phyloP scores from a whole-genome alignment of 1,139 yeast species.

The Geotrichum cucujoidarum region DNA sequence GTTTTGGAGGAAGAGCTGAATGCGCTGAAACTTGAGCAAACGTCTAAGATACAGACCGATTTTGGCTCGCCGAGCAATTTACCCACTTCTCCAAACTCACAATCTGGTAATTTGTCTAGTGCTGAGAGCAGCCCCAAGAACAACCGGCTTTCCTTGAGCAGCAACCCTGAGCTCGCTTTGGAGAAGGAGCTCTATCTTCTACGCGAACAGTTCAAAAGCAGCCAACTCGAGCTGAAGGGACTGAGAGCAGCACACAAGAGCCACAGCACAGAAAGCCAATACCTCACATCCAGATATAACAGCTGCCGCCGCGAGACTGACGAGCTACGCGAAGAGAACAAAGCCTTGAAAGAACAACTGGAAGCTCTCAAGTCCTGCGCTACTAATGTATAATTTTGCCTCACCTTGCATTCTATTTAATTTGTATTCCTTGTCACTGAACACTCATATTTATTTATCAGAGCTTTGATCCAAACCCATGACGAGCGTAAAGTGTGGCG shows the following conservation, averaged over 20 bases:
- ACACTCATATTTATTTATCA: background rate
- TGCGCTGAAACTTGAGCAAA: no score
- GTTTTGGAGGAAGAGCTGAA: no score
- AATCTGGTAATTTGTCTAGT: no score
- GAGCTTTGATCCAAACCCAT: no score
- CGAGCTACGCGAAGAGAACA: conserved; percentile 17
- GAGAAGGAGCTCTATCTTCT: conserved; percentile 16
- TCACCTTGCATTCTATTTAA: no score
- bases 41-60: no score
- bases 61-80: no score
- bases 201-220: conserved; percentile 22
- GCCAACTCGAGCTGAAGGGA: conserved; percentile 11
- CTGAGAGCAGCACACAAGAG: conserved; percentile 25
- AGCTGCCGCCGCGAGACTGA: conserved; percentile 23
- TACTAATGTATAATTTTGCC: background rate
- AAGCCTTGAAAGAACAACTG: conserved; percentile 15
- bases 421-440: background rate
- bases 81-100: no score
- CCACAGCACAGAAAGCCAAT: conserved; percentile 26
- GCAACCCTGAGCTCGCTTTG: background rate
- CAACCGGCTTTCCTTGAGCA: background rate
- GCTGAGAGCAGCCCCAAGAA: no score
- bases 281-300: conserved; percentile 28
- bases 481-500: background rate
- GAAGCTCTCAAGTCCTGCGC: background rate